Evolutionary conservation across 306 rosid genomes (phyloP).

Genomic region (Cucurbita argyrosperma): DNA sequence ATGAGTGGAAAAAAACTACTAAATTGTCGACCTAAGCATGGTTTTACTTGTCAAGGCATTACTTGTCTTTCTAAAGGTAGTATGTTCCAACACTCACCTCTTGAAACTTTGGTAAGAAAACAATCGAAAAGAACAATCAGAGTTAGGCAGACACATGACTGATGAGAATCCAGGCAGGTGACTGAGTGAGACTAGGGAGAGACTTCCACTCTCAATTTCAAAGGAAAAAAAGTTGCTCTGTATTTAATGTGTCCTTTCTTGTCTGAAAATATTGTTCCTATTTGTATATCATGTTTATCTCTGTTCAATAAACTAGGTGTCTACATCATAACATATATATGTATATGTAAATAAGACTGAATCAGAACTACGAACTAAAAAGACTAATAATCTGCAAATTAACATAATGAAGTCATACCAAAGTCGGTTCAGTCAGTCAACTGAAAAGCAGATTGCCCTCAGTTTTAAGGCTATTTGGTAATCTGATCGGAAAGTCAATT

Average conservation of each 20-base stretch:
- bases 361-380: neutral
- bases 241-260: neutral
- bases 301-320: neutral
- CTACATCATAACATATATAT: neutral
- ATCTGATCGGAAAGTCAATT: too few relatives aligned
- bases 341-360: neutral
- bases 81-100: neutral
- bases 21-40: neutral
- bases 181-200: neutral
- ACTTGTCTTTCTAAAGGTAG: neutral
- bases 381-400: too few relatives aligned
- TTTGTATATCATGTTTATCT: neutral
- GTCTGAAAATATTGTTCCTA: neutral
- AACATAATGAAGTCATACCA: too few relatives aligned
- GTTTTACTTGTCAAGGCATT: neutral
- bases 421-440: too few relatives aligned
- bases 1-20: neutral
- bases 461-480: too few relatives aligned
- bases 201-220: neutral
- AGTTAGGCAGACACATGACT: neutral
- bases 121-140: neutral
- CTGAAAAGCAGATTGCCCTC: too few relatives aligned
- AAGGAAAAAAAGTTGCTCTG: neutral
- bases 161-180: neutral
- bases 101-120: neutral